Evolutionary conservation across 192 early-diverging fungal genomes (phyloP), one percentile per base, ranked within the genome.

Genomic region (Backusella macrospora): DNA sequence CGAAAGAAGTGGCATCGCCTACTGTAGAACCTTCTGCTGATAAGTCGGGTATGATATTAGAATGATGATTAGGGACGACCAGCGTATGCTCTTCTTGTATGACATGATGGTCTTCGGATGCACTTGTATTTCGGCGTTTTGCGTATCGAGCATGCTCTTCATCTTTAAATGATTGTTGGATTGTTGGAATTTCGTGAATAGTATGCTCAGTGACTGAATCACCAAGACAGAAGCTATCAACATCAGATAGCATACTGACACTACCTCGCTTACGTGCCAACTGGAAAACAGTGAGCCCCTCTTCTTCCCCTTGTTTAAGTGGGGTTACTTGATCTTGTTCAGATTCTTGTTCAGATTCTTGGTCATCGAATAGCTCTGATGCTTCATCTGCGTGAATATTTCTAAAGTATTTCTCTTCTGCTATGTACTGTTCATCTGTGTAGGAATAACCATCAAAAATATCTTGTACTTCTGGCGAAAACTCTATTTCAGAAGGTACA

Each of bases 391-490:
- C 26, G 8, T 64, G 37, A 18, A 66, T 66, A 66, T 16, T 21
- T 65, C 38, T 39, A 18, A 23, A 42, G 26, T 43, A 43, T 5
- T 44, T 64, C 26, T 71, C 49, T 38, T 47, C 38, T 16, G n/a
- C 45, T 21, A 71, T 14, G 23, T 39, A 74, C 2, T 42, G 34
- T 55, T 67, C 64, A 65, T 80, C 67, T 18, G 73, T 77, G 39
- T 76, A 82, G 0, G 80, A 78, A 47, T 82, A 82, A 1, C 70
- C 74, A 15, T 82, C 76, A 70, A 82, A 82, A 4, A 82, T 72
- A 46, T 82, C 73, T 43, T 78, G 76, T 10, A 81, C 67, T 23
- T 77, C 78, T 1, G 48, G 40, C 8, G 78, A 63, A 29, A 75
- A 69, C 16, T 76, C 67, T n/a, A 76, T 66, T 48, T 76, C 59